A percentile compares a stretch with the other conserved stretches of the same genome.
These are phyloP conservation scores for Cadophora sp. DNA, from an alignment of 2,329 filamentous ascomycete genomes.

Conservation along the genomic window DNA sequence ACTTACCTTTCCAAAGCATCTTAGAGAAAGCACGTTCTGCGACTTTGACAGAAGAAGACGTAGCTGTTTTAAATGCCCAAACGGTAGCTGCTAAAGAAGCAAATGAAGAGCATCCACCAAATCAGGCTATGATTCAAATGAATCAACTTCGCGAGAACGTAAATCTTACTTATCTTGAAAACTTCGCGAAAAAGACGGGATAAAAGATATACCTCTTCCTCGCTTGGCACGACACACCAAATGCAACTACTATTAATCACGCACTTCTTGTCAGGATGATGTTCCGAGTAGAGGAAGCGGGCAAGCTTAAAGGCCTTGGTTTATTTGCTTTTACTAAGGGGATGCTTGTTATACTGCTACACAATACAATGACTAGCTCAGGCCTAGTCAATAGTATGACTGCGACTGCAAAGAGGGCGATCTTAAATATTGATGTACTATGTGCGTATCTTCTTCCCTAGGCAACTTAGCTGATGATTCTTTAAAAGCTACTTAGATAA, in stretches of 20 bases:
- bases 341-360: background rate
- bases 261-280: background rate
- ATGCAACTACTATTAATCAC: background rate
- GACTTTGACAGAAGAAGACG: background rate
- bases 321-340: constrained; percentile 2
- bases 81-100: background rate
- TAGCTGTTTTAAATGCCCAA: background rate
- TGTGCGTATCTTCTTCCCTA: background rate
- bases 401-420: background rate
- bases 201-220: constrained; percentile 5
- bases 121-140: background rate
- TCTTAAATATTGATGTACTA: constrained; percentile 2
- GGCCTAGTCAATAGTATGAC: background rate
- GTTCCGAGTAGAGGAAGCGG: background rate
- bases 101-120: background rate
- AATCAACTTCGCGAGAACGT: background rate
- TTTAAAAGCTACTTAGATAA: background rate
- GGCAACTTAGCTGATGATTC: background rate
- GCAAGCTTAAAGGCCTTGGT: background rate
- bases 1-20: background rate
- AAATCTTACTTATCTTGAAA: constrained; percentile 1
- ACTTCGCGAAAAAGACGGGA: background rate
- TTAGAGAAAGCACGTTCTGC: background rate
- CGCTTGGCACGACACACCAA: background rate
- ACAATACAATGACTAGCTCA: constrained; percentile 3